phyloP scores from a whole-genome alignment of 768 basidiomycete genomes.

The Psilocybe azurescens region DNA sequence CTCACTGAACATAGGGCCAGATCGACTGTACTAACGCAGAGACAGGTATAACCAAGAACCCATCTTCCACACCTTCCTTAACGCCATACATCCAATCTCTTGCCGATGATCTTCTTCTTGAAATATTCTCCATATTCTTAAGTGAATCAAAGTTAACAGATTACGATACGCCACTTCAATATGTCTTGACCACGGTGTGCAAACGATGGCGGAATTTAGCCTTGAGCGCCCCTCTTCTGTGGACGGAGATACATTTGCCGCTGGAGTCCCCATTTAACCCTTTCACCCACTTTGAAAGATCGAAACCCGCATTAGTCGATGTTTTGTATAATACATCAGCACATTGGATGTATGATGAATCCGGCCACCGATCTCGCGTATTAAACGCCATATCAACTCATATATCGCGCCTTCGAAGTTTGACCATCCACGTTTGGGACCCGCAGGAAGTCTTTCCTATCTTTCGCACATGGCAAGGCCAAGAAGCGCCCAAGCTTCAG shows the following conservation, averaged over 20 bases:
- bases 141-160: not conserved
- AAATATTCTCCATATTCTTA: conserved; percentile 7
- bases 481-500: not conserved
- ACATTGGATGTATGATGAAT: not conserved
- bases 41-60: not conserved
- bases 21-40: not conserved
- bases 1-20: no score
- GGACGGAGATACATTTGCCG: conserved; percentile 30
- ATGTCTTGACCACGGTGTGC: conserved; percentile 32
- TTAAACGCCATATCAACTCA: not conserved
- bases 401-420: not conserved
- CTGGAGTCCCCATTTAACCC: conserved; percentile 8
- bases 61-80: not conserved
- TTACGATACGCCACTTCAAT: conserved; percentile 13
- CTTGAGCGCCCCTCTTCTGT: conserved; percentile 30
- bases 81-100: conserved; percentile 7
- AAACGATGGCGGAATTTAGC: conserved; percentile 31
- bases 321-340: conserved; percentile 19
- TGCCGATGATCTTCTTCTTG: conserved; percentile 12
- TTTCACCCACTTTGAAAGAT: conserved; percentile 33
- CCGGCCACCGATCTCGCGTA: not conserved
- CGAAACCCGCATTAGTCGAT: conserved; percentile 25
- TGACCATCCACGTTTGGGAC: not conserved
- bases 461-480: not conserved
- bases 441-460: not conserved